Evolutionary conservation across 208 protist genomes (phyloP).

Genomic region (Porcisia deanei): DNA sequence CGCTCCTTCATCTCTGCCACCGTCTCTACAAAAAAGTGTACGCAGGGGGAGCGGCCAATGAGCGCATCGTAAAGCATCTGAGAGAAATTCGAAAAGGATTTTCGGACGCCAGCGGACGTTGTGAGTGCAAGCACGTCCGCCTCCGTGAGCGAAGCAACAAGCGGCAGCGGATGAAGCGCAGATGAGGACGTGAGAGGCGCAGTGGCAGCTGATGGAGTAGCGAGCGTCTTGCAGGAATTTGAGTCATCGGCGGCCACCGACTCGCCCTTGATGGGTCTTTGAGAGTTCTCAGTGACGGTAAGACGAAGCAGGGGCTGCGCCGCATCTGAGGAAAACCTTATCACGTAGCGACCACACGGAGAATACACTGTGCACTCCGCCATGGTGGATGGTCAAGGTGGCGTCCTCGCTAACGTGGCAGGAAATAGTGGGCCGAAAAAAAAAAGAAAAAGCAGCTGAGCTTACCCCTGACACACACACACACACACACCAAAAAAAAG

Average conservation of each 20-base stretch:
- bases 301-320: conserved; percentile 29
- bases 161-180: conserved; percentile 3
- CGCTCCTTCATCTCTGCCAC: conserved; percentile 71
- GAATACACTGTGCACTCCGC: conserved; percentile 75
- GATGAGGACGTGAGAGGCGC: conserved; percentile 2
- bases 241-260: background rate
- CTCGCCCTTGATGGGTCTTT: background rate
- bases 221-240: background rate
- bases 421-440: background rate
- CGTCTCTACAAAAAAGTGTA: conserved; percentile 81
- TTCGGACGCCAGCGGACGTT: conserved; percentile 67
- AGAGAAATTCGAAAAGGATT: conserved; percentile 62
- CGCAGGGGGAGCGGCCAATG: conserved; percentile 58
- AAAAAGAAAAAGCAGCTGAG: background rate
- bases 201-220: background rate
- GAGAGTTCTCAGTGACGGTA: conserved; percentile 32
- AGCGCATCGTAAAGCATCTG: conserved; percentile 83
- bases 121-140: conserved; percentile 62
- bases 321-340: conserved; percentile 45
- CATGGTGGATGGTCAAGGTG: background rate
- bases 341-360: conserved; percentile 70
- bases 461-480: background rate
- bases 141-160: conserved; percentile 39
- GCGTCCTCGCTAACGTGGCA: background rate
- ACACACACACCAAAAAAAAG: background rate